Evolutionary conservation across 129 eudicot species (phyloP), one percentile per base, ranked within the genome.

Genomic region (Pittosporum tobira): DNA sequence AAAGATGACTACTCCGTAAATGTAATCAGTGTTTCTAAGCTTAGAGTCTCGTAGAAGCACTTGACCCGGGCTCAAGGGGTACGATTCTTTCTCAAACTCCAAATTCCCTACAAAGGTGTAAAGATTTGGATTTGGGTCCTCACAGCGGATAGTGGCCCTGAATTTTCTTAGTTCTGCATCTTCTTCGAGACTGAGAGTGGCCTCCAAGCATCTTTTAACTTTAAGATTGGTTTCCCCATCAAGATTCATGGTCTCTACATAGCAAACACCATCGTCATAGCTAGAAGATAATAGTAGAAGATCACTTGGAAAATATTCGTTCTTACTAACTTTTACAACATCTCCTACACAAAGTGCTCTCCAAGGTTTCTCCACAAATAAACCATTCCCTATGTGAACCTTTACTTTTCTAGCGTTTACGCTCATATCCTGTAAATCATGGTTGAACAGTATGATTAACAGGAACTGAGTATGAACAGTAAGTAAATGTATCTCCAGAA

Each of bases 171-270:
- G 49, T 38, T 71, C 69, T 3, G n/a, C 3, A 8, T 70, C 77
- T 45, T 74, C 69, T 29, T 66, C 74, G 25, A 70, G 70, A 37
- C 34, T n/a, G 18, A 70, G 19, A 46, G 84, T 79, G 44, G 77
- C 57, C 48, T 79, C 84, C 48, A 79, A 74, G 34, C 80, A 74
- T 66, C 80, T 74, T 47, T 79, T 79, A 21, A 79, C 67, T 74
- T 79, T 79, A 7, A 79, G 74, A 66, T 79, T 79, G 29, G 84
- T 79, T 66, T 79, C 80, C 5, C 84, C 84, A 25, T 79, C 84
- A 57, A 79, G 64, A 40, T 79, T 79, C 84, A 79, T 79, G 0
- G 84, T 79, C 45, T 79, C 84, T 1, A 79, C 84, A 42, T 79
- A 79, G 48, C 80, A 79, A 66, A 79, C 64, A 9, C 84, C 84